Evolutionary conservation across 306 rosid species (phyloP).

Genomic region (Castanopsis chinensis): DNA sequence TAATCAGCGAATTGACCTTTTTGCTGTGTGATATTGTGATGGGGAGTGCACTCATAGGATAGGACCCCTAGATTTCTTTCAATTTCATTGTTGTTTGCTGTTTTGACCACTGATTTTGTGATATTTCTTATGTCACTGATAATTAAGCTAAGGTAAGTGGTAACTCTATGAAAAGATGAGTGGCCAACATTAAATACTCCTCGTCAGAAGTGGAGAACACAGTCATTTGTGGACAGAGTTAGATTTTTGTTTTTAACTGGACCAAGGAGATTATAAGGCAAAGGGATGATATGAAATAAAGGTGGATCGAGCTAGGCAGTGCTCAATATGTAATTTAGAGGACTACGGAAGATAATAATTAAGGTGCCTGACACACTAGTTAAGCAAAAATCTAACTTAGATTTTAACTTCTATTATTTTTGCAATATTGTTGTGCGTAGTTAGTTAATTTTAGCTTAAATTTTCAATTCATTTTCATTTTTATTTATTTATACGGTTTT

Average conservation of each 20-base stretch:
- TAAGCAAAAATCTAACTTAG: no score
- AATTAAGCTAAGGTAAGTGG: neutral
- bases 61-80: neutral
- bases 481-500: no score
- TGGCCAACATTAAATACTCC: neutral
- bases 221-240: neutral
- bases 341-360: no score
- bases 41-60: neutral
- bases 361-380: no score
- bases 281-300: no score
- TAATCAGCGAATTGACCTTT: neutral
- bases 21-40: neutral
- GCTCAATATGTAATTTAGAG: no score
- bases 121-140: neutral
- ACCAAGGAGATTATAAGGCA: no score
- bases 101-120: neutral
- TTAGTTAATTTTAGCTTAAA: no score
- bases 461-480: no score
- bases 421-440: no score
- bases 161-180: neutral
- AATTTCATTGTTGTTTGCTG: neutral
- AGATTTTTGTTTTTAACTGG: neutral
- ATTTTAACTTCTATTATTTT: no score
- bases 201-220: neutral
- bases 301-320: no score